Evolutionary conservation across 495 filamentous ascomycete genomes (phyloP), one percentile per base, ranked within the genome.

Genomic region (Glutinoglossum americanum): DNA sequence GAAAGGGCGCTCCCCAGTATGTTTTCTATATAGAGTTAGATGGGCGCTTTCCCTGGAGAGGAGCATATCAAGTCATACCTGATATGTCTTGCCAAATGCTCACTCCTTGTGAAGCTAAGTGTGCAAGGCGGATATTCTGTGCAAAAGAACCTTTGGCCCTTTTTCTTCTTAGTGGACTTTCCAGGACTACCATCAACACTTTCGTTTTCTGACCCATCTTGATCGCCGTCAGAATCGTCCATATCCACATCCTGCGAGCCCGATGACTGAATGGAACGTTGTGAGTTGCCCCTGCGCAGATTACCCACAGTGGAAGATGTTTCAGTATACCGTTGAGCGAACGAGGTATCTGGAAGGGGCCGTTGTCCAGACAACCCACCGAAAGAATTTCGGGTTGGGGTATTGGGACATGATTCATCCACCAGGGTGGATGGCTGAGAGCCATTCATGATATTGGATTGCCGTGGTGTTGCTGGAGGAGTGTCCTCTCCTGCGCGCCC

Each of bases 121-220:
- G 83, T 88, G 69, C 92, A 98, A 19, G 89, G 86, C 45, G 93
- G 93, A 64, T 89, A 96, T 26, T 94, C 87, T n/a, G 85, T 94
- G 71, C 92, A 98, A 67, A 87, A 96, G 65, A 98, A 98, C 48
- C 88, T 78, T 65, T 95, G 89, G 0, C 89, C 89, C 68, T 95
- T 96, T 71, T 97, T 97, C 75, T 94, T 94, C 68, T 92, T 94
- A 33, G 78, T 78, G 15, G 79, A 78, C 49, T 78, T 72, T 28
- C 77, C 80, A 56, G 76, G 74, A 26, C 83, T 76, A 10, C 80
- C 84, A 55, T 78, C 80, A 8, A 83, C 77, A 60, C 78, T 84
- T 60, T 92, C 88, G 45, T 80, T 79, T 58, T 90, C 87, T 17
- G 88, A 90, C 10, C 72, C 80, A n/a, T 79, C 83, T 30, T 76